A percentile compares a stretch with the other conserved stretches of the same genome.
Evolutionary conservation across 176 grass and related monocot species (phyloP).

Genomic region (bread wheat (Triticum aestivum)): IWGSC_CS_RefSeq_v2.1 NC_057801.1:640110972-640111471

Average conservation of each 20-base stretch:
- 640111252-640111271: neutral
- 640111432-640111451: no score
- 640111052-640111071: neutral
- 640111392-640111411: no score
- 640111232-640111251: neutral
- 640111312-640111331: no score
- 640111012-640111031: neutral
- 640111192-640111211: neutral
- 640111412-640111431: no score
- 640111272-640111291: neutral
- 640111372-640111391: no score
- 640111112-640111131: neutral
- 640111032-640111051: neutral
- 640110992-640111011: neutral
- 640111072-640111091: constrained; percentile 7
- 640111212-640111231: neutral
- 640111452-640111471: no score
- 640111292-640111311: neutral
- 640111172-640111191: neutral
- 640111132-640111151: neutral
- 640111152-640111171: neutral
- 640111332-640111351: no score
- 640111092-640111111: neutral
- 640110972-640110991: neutral
- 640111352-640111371: no score